A percentile compares a stretch with the other conserved stretches of the same genome.
Conservation (phyloP, 805 yeast species). For the Sugiyamaella mastotermitis region DNA sequence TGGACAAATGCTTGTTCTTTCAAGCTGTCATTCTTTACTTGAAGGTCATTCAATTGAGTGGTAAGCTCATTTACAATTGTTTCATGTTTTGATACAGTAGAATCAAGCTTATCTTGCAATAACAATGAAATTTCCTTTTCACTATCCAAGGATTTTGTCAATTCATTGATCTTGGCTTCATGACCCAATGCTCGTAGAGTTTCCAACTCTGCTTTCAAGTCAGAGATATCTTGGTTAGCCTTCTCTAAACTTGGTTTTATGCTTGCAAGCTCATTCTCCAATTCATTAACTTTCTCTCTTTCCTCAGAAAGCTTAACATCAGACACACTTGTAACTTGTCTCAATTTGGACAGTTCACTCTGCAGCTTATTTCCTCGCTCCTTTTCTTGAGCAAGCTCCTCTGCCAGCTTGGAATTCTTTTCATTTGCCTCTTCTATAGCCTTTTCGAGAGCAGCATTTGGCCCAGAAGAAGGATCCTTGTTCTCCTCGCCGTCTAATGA, state of each 20-base stretch:
- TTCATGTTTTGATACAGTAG: too few species aligned
- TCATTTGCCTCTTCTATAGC: conserved; percentile 7
- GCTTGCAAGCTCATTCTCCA: not conserved
- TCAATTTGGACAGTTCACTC: not conserved
- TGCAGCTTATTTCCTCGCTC: not conserved
- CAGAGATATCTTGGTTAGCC: too few species aligned
- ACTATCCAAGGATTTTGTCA: too few species aligned
- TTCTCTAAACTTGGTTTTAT: too few species aligned
- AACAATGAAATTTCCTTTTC: too few species aligned
- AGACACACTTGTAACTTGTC: not conserved
- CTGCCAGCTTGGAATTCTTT: conserved; percentile 1
- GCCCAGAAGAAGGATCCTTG: not conserved
- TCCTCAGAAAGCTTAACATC: not conserved
- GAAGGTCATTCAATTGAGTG: not conserved
- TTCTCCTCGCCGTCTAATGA: not conserved
- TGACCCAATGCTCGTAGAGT: too few species aligned
- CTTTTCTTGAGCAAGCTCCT: too few species aligned
- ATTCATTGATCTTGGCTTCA: too few species aligned
- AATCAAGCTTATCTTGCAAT: too few species aligned
- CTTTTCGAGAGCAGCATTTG: not conserved
- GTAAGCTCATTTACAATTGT: not conserved
- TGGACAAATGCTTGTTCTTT: too few species aligned
- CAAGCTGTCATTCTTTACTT: too few species aligned
- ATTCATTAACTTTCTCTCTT: not conserved
- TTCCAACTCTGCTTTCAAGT: too few species aligned